Evolutionary conservation across 805 yeast species (phyloP).

Genomic region (Teunomyces gatunensis): DNA sequence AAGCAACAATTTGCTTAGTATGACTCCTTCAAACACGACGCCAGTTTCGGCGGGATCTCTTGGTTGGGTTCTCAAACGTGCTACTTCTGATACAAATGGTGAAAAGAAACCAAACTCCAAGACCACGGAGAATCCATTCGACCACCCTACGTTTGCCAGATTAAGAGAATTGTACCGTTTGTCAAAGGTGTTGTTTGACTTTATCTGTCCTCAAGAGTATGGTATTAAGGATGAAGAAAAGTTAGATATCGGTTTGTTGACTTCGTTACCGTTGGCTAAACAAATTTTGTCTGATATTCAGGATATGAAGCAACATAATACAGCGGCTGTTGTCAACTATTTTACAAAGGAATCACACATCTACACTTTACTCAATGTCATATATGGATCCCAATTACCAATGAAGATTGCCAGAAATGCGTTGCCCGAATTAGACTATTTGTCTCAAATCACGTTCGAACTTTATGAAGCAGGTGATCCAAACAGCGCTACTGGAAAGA

Average conservation of each 20-base stretch:
- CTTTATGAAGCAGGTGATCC: constrained; percentile 79
- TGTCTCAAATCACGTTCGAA: constrained; percentile 93
- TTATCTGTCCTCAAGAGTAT: constrained; percentile 97
- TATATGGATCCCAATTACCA: constrained; percentile 91
- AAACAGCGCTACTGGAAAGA: constrained; percentile 58
- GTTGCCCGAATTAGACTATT: constrained; percentile 91
- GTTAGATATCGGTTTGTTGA: constrained; percentile 89
- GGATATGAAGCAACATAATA: constrained; percentile 70
- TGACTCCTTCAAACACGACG: constrained; percentile 14
- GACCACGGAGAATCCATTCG: constrained; percentile 51
- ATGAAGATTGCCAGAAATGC: constrained; percentile 94
- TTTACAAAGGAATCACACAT: constrained; percentile 97
- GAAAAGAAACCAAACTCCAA: constrained; percentile 16
- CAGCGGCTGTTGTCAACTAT: constrained; percentile 83
- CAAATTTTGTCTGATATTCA: constrained; percentile 81
- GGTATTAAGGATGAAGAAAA: constrained; percentile 96
- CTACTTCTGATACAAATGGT: constrained; percentile 15
- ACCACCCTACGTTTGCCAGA: constrained; percentile 73
- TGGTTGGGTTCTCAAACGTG: constrained; percentile 65
- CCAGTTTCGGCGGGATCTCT: constrained; percentile 58
- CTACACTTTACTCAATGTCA: constrained; percentile 84
- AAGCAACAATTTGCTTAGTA: constrained; percentile 15
- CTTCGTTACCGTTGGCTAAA: constrained; percentile 90
- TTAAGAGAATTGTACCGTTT: constrained; percentile 85
- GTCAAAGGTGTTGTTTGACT: constrained; percentile 92